Percentiles rank a stretch among this genome's conserved stretches.
phyloP scores from a whole-genome alignment of 148 eudicot genomes.

The Mesembryanthemum crystallinum region DNA sequence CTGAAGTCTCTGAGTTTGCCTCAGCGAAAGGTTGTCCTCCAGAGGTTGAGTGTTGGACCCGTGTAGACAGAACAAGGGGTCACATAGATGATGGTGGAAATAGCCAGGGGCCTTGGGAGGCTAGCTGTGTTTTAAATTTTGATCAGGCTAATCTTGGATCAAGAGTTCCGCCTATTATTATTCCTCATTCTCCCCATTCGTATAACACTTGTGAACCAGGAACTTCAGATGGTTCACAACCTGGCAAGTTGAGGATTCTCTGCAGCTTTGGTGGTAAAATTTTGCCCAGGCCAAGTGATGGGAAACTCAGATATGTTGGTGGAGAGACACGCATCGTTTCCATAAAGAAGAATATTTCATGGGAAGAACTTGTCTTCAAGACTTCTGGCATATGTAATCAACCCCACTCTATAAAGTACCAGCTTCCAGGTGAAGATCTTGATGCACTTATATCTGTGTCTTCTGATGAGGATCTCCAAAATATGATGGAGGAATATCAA shows the following conservation, averaged over 20 bases:
- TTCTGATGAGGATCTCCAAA: constrained; percentile 89
- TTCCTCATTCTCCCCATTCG: constrained; percentile 41
- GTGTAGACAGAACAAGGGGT: constrained; percentile 27
- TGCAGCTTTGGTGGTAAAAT: constrained; percentile 94
- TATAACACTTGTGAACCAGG: constrained; percentile 39
- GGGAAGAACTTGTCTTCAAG: constrained; percentile 71
- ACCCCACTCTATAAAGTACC: constrained; percentile 81
- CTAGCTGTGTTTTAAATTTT: constrained; percentile 24
- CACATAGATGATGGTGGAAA: constrained; percentile 32
- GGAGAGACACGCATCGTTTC: constrained; percentile 91
- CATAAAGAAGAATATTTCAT: constrained; percentile 49
- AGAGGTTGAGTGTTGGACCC: constrained; percentile 40
- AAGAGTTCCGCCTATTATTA: constrained; percentile 35
- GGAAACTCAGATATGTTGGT: constrained; percentile 87
- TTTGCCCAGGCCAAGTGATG: constrained; percentile 92
- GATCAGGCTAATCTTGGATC: constrained; percentile 33
- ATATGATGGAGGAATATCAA: constrained; percentile 86
- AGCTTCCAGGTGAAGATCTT: constrained; percentile 95
- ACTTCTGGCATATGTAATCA: constrained; percentile 66
- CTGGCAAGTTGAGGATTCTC: constrained; percentile 75
- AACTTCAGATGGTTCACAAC: constrained; percentile 49
- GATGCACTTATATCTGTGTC: constrained; percentile 94
- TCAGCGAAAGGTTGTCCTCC: constrained; percentile 53
- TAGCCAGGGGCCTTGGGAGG: constrained; percentile 35
- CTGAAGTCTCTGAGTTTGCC: constrained; percentile 49